phyloP scores from a whole-genome alignment of 179 eudicot species.

The Spinacia oleracea region DNA sequence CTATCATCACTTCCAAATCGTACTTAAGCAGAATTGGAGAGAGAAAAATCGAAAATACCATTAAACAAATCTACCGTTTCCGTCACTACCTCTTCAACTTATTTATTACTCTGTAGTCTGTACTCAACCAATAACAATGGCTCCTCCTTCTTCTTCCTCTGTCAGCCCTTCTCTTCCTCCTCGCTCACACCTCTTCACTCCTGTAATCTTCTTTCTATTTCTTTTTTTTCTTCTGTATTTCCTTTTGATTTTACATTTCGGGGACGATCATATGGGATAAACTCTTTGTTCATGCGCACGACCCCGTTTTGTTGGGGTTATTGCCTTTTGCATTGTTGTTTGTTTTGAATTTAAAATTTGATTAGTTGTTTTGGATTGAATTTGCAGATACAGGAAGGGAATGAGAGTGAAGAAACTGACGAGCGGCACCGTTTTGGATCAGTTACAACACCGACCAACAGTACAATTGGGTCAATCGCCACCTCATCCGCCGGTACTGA shows the following conservation, averaged over 20 bases:
- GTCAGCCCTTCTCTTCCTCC: constrained; percentile 39
- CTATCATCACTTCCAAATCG: not conserved
- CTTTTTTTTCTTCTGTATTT: not conserved
- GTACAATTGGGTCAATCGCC: not conserved
- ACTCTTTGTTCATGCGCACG: too few species aligned
- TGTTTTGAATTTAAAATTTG: not conserved
- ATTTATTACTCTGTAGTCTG: not conserved
- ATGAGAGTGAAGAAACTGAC: constrained; percentile 65
- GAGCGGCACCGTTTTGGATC: constrained; percentile 39
- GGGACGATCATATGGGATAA: too few species aligned
- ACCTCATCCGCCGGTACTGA: constrained; percentile 16
- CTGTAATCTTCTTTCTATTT: constrained; percentile 41
- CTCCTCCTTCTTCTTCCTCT: constrained; percentile 47
- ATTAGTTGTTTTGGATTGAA: not conserved
- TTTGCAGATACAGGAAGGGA: constrained; percentile 76
- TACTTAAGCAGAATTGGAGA: not conserved
- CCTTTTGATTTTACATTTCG: too few species aligned
- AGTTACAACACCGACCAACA: constrained; percentile 26
- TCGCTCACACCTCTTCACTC: constrained; percentile 69
- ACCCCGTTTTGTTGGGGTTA: too few species aligned
- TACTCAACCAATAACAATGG: constrained; percentile 23
- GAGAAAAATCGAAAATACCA: not conserved
- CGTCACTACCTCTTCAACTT: not conserved
- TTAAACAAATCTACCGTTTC: not conserved
- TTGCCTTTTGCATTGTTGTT: not conserved